Percentiles rank a stretch among this genome's conserved stretches.
phyloP scores from a whole-genome alignment of 208 protist genomes.

The Phytomonas sp. region DNA sequence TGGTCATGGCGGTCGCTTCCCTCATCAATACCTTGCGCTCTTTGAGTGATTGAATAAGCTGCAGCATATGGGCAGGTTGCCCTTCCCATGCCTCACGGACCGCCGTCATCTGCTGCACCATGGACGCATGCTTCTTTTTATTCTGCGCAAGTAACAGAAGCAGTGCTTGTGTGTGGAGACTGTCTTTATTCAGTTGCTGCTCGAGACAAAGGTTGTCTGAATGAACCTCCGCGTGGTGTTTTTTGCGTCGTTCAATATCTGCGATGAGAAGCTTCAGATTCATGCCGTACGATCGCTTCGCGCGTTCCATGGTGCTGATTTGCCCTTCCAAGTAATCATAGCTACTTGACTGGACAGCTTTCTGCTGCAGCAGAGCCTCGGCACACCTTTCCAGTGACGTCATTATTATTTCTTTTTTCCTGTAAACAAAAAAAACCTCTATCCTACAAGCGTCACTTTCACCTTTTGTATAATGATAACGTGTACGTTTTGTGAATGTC shows the following conservation, averaged over 20 bases:
- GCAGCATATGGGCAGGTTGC: constrained; percentile 28
- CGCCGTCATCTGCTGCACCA: constrained; percentile 24
- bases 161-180: background rate
- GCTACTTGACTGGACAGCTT: constrained; percentile 51
- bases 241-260: constrained; percentile 40
- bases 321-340: constrained; percentile 58
- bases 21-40: constrained; percentile 18
- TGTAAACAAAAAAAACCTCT: background rate
- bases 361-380: constrained; percentile 68
- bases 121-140: constrained; percentile 13
- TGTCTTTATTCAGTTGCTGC: background rate
- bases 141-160: constrained; percentile 14
- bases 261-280: constrained; percentile 40
- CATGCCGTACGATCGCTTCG: constrained; percentile 28
- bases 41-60: constrained; percentile 37
- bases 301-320: constrained; percentile 47
- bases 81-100: constrained; percentile 29
- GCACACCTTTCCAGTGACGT: constrained; percentile 57
- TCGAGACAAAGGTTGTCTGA: constrained; percentile 19
- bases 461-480: background rate
- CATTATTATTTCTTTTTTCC: constrained; percentile 14
- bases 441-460: background rate
- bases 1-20: constrained; percentile 14
- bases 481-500: background rate
- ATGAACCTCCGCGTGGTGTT: constrained; percentile 45